Percentiles rank a stretch among this genome's conserved stretches.
Conservation (phyloP, 257 asterid genomes). For the Thymus quinquecostatus region DNA sequence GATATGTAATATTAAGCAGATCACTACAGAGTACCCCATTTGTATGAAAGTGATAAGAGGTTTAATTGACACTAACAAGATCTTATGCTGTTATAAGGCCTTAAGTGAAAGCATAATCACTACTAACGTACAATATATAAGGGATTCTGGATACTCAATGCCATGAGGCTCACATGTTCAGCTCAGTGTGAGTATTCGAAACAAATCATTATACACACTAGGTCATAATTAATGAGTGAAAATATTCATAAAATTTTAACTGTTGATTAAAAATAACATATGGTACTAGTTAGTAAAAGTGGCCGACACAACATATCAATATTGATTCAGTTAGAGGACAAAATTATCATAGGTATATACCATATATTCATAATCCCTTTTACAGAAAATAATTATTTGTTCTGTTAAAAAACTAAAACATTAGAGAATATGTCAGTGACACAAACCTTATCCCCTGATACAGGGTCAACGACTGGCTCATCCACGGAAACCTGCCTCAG, state of each 20-base stretch:
- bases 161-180: constrained; percentile 13
- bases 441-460: constrained; percentile 91
- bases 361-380: neutral
- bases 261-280: constrained; percentile 11
- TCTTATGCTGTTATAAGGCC: constrained; percentile 11
- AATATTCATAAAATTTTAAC: neutral
- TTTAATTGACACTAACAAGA: constrained; percentile 13
- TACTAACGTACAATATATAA: neutral
- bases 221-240: neutral
- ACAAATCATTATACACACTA: constrained; percentile 4
- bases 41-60: constrained; percentile 3
- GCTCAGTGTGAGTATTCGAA: constrained; percentile 1
- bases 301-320: neutral
- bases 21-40: neutral
- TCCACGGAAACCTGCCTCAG: constrained; percentile 81
- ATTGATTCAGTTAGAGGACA: constrained; percentile 13
- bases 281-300: neutral
- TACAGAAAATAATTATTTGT: constrained; percentile 17
- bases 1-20: neutral
- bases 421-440: constrained; percentile 20
- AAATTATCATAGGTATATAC: neutral
- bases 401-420: constrained; percentile 10
- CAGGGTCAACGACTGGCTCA: constrained; percentile 84
- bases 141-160: constrained; percentile 21
- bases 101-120: neutral